A percentile compares a stretch with the other conserved stretches of the same genome.
Conservation (phyloP, 2,329 filamentous ascomycete species). For the Gnomoniopsis smithogilvyi region DNA sequence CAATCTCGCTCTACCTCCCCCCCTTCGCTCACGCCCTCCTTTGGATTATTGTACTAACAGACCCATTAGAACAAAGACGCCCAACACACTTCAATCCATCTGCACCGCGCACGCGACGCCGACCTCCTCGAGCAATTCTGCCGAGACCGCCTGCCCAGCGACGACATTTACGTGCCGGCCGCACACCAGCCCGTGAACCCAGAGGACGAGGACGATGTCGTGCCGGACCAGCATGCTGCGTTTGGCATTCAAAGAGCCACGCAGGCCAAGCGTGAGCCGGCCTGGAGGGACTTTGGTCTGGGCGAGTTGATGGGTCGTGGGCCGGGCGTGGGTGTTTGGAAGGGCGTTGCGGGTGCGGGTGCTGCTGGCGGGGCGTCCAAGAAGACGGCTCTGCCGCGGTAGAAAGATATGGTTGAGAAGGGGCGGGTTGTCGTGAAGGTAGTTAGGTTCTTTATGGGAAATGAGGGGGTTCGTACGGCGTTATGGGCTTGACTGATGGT, state of each 20-base stretch:
- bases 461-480: neutral
- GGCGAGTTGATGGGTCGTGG: constrained; percentile 66
- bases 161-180: constrained; percentile 79
- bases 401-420: neutral
- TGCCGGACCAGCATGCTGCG: constrained; percentile 82
- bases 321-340: constrained; percentile 31
- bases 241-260: constrained; percentile 83
- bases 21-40: neutral
- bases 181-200: constrained; percentile 81
- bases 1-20: neutral
- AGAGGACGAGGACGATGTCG: constrained; percentile 84
- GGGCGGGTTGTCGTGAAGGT: neutral
- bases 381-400: constrained; percentile 2
- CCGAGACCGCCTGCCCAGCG: constrained; percentile 66
- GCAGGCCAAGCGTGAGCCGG: constrained; percentile 65
- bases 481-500: neutral
- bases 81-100: constrained; percentile 71
- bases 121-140: constrained; percentile 78
- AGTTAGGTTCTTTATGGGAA: neutral
- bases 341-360: constrained; percentile 19
- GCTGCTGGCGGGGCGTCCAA: constrained; percentile 1
- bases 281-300: constrained; percentile 79
- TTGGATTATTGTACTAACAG: too few species aligned
- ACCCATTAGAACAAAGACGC: constrained; percentile 67
- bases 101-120: constrained; percentile 67